A percentile compares a stretch with the other conserved stretches of the same genome.
Evolutionary conservation across 2,329 filamentous ascomycete species (phyloP).

Genomic region (Alternaria dauci): DNA sequence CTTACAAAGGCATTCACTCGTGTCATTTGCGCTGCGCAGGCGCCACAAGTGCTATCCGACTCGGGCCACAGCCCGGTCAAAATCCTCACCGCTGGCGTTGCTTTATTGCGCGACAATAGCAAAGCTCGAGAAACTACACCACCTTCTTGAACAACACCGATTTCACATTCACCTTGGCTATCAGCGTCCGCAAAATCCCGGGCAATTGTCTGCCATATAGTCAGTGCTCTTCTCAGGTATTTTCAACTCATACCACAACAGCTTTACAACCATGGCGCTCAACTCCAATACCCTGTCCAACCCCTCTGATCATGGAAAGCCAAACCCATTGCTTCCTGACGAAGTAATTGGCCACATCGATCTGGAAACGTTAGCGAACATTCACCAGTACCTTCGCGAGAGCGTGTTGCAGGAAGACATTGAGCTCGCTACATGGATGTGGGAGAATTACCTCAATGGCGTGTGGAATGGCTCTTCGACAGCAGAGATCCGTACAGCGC

Average conservation of each 20-base stretch:
- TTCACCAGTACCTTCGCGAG: slow-evolving; percentile 29
- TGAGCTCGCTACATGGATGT: slow-evolving; percentile 34
- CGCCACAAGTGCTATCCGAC: slow-evolving; percentile 6
- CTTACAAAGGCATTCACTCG: neutral
- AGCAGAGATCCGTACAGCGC: slow-evolving; percentile 27
- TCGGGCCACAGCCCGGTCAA: slow-evolving; percentile 13
- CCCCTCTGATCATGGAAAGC: slow-evolving; percentile 8
- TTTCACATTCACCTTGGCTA: neutral
- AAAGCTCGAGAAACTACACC: neutral
- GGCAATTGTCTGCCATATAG: neutral
- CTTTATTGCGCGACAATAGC: slow-evolving; percentile 13
- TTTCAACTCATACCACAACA: neutral
- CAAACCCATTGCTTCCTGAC: slow-evolving; percentile 22
- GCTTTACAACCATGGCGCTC: slow-evolving; percentile 17
- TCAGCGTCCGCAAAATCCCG: neutral
- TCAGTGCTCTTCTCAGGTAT: neutral
- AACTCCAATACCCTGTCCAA: slow-evolving; percentile 2
- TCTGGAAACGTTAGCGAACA: slow-evolving; percentile 30
- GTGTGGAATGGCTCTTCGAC: slow-evolving; percentile 10
- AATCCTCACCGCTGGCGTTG: slow-evolving; percentile 15
- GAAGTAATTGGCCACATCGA: slow-evolving; percentile 35
- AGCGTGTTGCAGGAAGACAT: slow-evolving; percentile 33
- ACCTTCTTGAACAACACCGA: neutral
- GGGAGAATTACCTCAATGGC: slow-evolving; percentile 31
- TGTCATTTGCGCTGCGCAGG: slow-evolving; percentile 4